Evolutionary conservation across 805 yeast species (phyloP).

Genomic region (Candida silvicultrix): DNA sequence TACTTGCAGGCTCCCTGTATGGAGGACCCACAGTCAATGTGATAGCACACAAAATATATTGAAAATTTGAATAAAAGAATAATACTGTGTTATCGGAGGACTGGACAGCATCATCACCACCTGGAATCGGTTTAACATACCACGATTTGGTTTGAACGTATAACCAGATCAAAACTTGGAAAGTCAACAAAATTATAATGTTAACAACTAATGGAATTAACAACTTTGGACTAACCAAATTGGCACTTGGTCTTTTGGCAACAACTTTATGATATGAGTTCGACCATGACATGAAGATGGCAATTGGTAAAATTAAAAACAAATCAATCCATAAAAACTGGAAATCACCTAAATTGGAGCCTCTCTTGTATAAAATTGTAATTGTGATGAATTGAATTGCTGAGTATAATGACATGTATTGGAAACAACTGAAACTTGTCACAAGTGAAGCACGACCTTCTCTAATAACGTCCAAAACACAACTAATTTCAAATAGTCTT

Average conservation of each 20-base stretch:
- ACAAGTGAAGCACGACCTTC: constrained; percentile 95
- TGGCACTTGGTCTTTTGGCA: constrained; percentile 85
- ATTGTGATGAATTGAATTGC: constrained; percentile 94
- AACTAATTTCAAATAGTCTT: constrained; percentile 80
- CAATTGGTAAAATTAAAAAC: constrained; percentile 86
- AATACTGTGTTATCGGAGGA: constrained; percentile 87
- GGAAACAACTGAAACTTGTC: constrained; percentile 94
- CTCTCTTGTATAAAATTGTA: constrained; percentile 75
- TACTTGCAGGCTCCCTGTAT: constrained; percentile 67
- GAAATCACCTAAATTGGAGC: constrained; percentile 93
- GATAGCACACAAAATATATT: constrained; percentile 78
- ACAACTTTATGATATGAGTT: constrained; percentile 58
- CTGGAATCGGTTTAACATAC: constrained; percentile 79
- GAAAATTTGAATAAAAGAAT: constrained; percentile 78
- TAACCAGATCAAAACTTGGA: constrained; percentile 69
- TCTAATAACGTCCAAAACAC: constrained; percentile 84
- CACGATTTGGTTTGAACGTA: constrained; percentile 53
- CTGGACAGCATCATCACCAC: constrained; percentile 73
- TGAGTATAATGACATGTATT: constrained; percentile 94
- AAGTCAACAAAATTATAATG: constrained; percentile 52
- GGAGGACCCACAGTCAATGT: constrained; percentile 93
- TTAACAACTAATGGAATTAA: constrained; percentile 78
- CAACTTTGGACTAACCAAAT: constrained; percentile 83
- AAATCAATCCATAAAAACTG: constrained; percentile 93
- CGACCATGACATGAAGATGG: constrained; percentile 97